phyloP scores from a whole-genome alignment of 2,329 filamentous ascomycete species.

The Thermothelomyces thermophilus region DNA sequence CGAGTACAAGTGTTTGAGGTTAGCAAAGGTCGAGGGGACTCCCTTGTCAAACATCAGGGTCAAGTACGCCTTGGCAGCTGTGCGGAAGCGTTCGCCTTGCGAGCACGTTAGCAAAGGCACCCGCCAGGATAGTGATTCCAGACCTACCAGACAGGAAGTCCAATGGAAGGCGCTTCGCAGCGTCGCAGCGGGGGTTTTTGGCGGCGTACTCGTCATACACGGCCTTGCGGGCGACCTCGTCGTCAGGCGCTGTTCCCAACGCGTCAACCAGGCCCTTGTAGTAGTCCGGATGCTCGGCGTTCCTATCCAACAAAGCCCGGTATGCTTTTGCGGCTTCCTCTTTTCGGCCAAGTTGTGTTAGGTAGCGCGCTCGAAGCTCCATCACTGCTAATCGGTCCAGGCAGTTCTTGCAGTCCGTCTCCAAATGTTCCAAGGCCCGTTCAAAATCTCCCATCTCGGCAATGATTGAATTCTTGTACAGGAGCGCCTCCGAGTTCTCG shows the following conservation, averaged over 20 bases:
- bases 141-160: constrained; percentile 71
- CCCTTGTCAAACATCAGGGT: constrained; percentile 83
- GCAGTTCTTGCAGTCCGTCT: constrained; percentile 67
- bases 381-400: constrained; percentile 79
- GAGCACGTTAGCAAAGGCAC: constrained; percentile 16
- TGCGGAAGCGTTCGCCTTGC: constrained; percentile 68
- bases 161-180: constrained; percentile 76
- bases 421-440: constrained; percentile 78
- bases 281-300: constrained; percentile 80
- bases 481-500: constrained; percentile 85
- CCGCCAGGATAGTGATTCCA: neutral
- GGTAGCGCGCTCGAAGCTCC: constrained; percentile 79
- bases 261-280: constrained; percentile 70
- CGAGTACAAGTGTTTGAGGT: constrained; percentile 86
- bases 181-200: constrained; percentile 77
- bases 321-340: constrained; percentile 80
- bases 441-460: constrained; percentile 80
- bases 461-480: constrained; percentile 96
- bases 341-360: constrained; percentile 68
- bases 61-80: constrained; percentile 72
- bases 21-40: constrained; percentile 92
- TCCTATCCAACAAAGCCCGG: constrained; percentile 72
- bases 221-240: constrained; percentile 55
- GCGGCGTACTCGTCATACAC: constrained; percentile 75
- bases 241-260: constrained; percentile 52